Conservation (phyloP, 169 alveolate species). For the Plasmodium berghei region DNA sequence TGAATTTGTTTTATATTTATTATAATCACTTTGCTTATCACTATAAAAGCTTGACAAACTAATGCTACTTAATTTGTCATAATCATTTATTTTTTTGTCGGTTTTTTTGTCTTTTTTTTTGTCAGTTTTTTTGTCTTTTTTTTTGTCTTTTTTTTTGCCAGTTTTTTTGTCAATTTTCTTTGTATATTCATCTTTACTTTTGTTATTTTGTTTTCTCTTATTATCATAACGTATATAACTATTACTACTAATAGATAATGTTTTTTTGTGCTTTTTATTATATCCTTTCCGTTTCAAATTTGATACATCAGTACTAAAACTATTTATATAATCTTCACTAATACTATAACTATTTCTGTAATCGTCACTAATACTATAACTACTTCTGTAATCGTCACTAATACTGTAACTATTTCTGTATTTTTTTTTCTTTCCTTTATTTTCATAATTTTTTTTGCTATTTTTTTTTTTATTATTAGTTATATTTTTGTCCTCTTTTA, state of each 20-base stretch:
- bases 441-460: not conserved
- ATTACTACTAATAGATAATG: not conserved
- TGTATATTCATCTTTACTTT: not conserved
- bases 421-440: conserved; percentile 7
- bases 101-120: not conserved
- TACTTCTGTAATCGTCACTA: too few species aligned
- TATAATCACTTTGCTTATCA: not conserved
- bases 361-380: not conserved
- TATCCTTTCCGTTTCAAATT: not conserved
- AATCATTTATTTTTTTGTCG: not conserved
- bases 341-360: not conserved
- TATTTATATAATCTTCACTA: too few species aligned
- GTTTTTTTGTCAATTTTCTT: not conserved
- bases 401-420: not conserved
- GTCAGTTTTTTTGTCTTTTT: not conserved
- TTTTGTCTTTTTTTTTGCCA: not conserved
- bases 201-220: not conserved
- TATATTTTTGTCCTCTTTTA: not conserved
- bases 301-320: too few species aligned
- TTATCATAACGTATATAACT: not conserved
- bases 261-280: conserved; percentile 4
- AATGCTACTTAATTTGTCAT: not conserved
- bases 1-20: not conserved
- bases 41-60: not conserved
- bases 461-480: not conserved